Base-by-base conservation (phyloP, 208 protist genomes). In the Trypanosomatidae sp. region DNA sequence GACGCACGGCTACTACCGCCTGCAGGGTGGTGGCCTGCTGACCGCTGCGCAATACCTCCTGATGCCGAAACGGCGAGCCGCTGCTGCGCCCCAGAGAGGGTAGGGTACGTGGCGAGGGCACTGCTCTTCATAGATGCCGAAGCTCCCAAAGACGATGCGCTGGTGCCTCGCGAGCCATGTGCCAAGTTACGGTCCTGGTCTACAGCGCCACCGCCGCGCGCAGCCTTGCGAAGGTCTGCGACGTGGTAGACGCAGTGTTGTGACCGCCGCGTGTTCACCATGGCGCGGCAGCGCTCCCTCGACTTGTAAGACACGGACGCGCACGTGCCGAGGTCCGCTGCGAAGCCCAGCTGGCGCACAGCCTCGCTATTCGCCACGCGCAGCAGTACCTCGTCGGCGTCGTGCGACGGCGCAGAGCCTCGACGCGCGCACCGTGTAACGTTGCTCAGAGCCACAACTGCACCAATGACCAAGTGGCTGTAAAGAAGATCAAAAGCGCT, bases 401-500 rank as follows among this genome's bases (percentile, higher is more conserved):
- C 41, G 19, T 10, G 33, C 59, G 47, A 22, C 8, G 47, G 19
- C 55, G 69, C 44, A 68, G 68, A 43, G 12, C 39, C n/a, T 15
- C 28, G 77, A 6, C 49, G 68, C 7, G 81, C 28, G 60, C 71
- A 79, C 70, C 82, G 71, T 10, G 76, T 72, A 5, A 90, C 62
- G 36, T 78, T 77, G 50, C 80, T 84, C n/a, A 95, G 76, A 7
- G 86, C 86, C 53, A 92, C 41, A 15, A 95, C 91, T 3, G 77
- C 65, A 0, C 88, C 91, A 22, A 59, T 70, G 7, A 71, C 62
- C 5, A 93, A 69, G 28, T 81, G 83, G 41, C 75, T 85, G 80
- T 91, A 90, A 46, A 91, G 78, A 43, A 73, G 60, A 10, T 93
- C 86, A 68, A 93, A 93, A 3, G 88, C 91, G 44, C 70, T 71